Evolutionary conservation across 2,329 filamentous ascomycete genomes (phyloP), one percentile per base, ranked within the genome.

Genomic region (Aspergillus brasiliensis): DNA sequence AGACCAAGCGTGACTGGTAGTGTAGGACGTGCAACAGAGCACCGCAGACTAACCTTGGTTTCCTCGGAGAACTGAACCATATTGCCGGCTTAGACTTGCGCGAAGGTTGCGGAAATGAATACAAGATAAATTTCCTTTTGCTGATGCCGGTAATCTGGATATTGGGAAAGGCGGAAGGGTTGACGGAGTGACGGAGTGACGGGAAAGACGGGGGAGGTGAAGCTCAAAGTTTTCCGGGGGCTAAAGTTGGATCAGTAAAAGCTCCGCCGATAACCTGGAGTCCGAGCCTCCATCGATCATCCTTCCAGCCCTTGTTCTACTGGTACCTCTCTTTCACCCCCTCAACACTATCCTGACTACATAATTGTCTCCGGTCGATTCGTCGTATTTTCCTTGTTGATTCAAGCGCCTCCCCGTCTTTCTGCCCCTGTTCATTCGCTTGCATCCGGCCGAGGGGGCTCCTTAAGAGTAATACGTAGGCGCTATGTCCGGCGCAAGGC

Each of bases 51-150:
- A 65, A 96, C 94, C 90, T 98, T 98, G 75, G 93, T 92, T 83
- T 99, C 95, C 81, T 99, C 95, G 54, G 95, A 98, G 68, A 98
- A 88, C 69, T 84, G 83, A 72, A 86, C 84, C 75, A 77, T 83
- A 47, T 68, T 76, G 71, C 62, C 19, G 56, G 42, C 46, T 27
- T 19, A 28, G 1, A 28, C 8, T 11, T 27, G 28, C 34, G 25
- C 42, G 6, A 15, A 38, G 23, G 51, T 17, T 28, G 15, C 27
- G 21, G 31, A 37, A 23, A 31, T 28, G 27, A 28, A 8, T 10
- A 11, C 21, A 7, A 31, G 11, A n/a, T n/a, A n/a, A 31, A 11
- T 25, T 49, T 27, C 46, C 27, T 31, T 28, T 13, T 8, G 25
- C n/a, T 28, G 44, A 15, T 48, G 23, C 23, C 44, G 3, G 46